Evolutionary conservation across 2,329 filamentous ascomycete genomes (phyloP), one percentile per base, ranked within the genome.

Genomic region (Colletotrichum cereale): DNA sequence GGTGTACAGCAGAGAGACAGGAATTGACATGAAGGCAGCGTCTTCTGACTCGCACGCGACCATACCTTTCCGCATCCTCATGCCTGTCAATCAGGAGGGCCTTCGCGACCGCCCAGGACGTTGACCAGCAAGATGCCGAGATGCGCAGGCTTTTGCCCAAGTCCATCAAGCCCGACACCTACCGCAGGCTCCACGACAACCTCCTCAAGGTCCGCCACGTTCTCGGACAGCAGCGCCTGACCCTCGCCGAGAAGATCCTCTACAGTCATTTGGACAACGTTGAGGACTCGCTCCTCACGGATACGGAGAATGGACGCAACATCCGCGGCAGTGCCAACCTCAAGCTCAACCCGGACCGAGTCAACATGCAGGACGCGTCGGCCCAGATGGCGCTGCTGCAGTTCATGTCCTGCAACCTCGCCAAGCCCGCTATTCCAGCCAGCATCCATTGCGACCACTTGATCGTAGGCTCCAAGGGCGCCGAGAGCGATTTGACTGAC

Each of bases 381-480:
- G 96, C 96, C 7, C 96, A 99, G 85, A 99, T 99, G 96, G 96
- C 96, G 2, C 86, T 99, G 75, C 86, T 99, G 77, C 96, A 99
- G 84, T 99, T 99, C 87, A 99, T 99, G 96, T 94, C 93, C 36
- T 99, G 96, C 82, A 93, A 94, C 66, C 88, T 99, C 65, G 93
- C 92, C 36, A 90, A 90, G 71, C 97, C 96, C 2, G 95, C 95
- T 12, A 96, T 99, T 61, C 96, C 96, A 14, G 96, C 96, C 60
- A 98, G 95, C 81, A 98, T 98, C 76, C 96, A 99, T 85, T 99
- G 96, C 84, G 96, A 99, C 85, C 96, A 99, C 82, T 92, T 99
- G 91, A 98, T 99, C 84, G 96, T 98, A 38, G 96, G 96, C 67
- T 92, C 97, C 83, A 93, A 91, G 80, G 96, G 96, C 71, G 96